Evolutionary conservation across 2,329 filamentous ascomycete genomes (phyloP).

Genomic region (Fusarium oxysporum): DNA sequence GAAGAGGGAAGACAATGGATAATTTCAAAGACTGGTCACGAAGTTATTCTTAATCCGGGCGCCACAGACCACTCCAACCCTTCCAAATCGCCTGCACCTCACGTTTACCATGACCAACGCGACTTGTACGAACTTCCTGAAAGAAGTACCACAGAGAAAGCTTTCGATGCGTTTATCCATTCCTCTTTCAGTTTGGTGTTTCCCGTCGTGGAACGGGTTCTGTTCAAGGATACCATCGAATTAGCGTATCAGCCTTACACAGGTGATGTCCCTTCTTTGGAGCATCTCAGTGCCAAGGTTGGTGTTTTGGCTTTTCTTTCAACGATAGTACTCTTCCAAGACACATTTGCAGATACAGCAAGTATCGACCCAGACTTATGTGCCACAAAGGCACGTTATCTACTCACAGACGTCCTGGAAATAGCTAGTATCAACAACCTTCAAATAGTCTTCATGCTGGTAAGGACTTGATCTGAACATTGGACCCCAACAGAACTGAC

Average conservation of each 20-base stretch:
- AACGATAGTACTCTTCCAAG: slow-evolving; percentile 45
- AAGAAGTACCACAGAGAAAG: slow-evolving; percentile 44
- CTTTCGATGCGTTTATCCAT: slow-evolving; percentile 37
- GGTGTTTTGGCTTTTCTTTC: slow-evolving; percentile 63
- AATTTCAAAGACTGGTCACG: slow-evolving; percentile 31
- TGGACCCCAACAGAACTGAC: fast-evolving
- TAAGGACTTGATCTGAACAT: slow-evolving; percentile 46
- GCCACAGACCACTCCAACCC: background rate
- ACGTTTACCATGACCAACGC: background rate
- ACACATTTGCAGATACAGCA: slow-evolving; percentile 10
- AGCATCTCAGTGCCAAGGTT: slow-evolving; percentile 53
- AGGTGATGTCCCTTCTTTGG: slow-evolving; percentile 29
- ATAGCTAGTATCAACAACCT: slow-evolving; percentile 57
- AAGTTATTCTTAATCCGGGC: background rate
- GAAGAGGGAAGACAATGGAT: slow-evolving; percentile 40
- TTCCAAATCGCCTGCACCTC: background rate
- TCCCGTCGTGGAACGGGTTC: slow-evolving; percentile 59
- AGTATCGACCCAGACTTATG: slow-evolving; percentile 56
- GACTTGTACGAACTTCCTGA: slow-evolving; percentile 33
- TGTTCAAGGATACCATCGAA: slow-evolving; percentile 60
- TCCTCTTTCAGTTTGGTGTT: slow-evolving; percentile 59
- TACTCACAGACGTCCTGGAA: slow-evolving; percentile 57
- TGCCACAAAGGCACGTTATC: slow-evolving; percentile 54
- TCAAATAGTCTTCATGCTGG: slow-evolving; percentile 61
- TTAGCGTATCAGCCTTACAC: slow-evolving; percentile 55